phyloP scores from a whole-genome alignment of 805 yeast genomes.

The Candida stauntonica region DNA sequence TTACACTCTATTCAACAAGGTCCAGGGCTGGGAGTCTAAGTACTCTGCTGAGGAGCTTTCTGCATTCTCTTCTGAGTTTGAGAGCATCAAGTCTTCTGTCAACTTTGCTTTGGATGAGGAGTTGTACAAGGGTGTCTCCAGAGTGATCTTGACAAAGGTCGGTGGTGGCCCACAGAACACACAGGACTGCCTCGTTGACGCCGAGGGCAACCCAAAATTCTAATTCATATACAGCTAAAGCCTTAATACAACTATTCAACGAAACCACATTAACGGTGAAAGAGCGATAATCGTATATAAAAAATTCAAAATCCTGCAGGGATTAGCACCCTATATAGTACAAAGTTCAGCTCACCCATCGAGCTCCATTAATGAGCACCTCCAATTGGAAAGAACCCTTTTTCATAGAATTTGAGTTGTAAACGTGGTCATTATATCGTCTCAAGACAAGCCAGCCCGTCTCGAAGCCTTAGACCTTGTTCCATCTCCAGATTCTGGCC shows the following conservation, averaged over 20 bases:
- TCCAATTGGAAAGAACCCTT: too few species aligned
- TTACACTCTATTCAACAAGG: slow-evolving; percentile 50
- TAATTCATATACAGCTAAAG: too few species aligned
- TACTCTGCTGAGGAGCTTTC: slow-evolving; percentile 28
- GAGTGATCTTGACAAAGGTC: slow-evolving; percentile 77
- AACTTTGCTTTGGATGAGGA: slow-evolving; percentile 44
- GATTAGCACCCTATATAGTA: too few species aligned
- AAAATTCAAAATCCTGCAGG: too few species aligned
- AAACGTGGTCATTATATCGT: too few species aligned
- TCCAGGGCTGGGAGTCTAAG: slow-evolving; percentile 65
- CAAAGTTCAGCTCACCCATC: too few species aligned
- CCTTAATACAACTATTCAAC: too few species aligned
- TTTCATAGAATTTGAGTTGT: too few species aligned
- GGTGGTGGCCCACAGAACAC: slow-evolving; percentile 83
- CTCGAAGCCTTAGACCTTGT: slow-evolving; percentile 30
- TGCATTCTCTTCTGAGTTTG: slow-evolving; percentile 24
- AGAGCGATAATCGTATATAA: neutral
- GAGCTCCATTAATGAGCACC: too few species aligned
- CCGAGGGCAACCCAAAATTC: slow-evolving; percentile 52
- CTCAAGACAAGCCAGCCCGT: slow-evolving; percentile 15
- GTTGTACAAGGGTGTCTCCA: slow-evolving; percentile 67
- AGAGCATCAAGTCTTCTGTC: slow-evolving; percentile 29
- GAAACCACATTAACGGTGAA: neutral
- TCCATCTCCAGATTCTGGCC: slow-evolving; percentile 95
- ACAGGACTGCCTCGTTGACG: slow-evolving; percentile 51